Percentiles rank a stretch among this genome's conserved stretches.
Conservation (phyloP, 2,329 filamentous ascomycete genomes). For the Penicillium brevicompactum region DNA sequence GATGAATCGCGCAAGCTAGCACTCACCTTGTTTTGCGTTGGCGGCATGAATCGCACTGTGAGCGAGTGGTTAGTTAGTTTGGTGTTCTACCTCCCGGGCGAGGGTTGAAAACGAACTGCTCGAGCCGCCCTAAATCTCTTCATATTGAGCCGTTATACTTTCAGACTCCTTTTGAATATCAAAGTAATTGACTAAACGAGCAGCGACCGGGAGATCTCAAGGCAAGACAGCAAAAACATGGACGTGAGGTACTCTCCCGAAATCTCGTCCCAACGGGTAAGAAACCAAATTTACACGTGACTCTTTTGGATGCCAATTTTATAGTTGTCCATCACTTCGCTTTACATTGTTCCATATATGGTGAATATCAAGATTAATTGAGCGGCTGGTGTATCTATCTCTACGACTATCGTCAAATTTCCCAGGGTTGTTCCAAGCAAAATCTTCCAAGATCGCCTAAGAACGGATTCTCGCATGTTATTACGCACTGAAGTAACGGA, state of each 20-base stretch:
- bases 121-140: constrained; percentile 12
- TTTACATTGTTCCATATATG: too few relatives aligned
- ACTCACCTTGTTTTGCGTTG: constrained; percentile 10
- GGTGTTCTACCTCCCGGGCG: not conserved
- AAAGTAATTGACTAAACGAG: not conserved
- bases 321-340: too few relatives aligned
- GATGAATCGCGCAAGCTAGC: not conserved
- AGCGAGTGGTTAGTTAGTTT: not conserved
- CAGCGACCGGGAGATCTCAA: not conserved
- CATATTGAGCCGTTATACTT: not conserved
- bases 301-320: not conserved
- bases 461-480: too few relatives aligned
- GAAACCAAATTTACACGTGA: not conserved
- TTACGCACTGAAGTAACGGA: too few relatives aligned
- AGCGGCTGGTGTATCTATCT: too few relatives aligned
- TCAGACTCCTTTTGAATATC: not conserved
- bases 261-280: not conserved
- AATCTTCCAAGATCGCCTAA: too few relatives aligned
- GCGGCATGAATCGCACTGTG: constrained; percentile 11
- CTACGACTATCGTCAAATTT: too few relatives aligned
- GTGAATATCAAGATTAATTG: too few relatives aligned
- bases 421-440: too few relatives aligned
- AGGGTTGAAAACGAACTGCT: constrained; percentile 2
- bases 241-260: not conserved
- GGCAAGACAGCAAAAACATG: not conserved